Percentiles rank a stretch among this genome's conserved stretches.
Evolutionary conservation across 495 filamentous ascomycete species (phyloP).

Genomic region (Penicillium salamii): DNA sequence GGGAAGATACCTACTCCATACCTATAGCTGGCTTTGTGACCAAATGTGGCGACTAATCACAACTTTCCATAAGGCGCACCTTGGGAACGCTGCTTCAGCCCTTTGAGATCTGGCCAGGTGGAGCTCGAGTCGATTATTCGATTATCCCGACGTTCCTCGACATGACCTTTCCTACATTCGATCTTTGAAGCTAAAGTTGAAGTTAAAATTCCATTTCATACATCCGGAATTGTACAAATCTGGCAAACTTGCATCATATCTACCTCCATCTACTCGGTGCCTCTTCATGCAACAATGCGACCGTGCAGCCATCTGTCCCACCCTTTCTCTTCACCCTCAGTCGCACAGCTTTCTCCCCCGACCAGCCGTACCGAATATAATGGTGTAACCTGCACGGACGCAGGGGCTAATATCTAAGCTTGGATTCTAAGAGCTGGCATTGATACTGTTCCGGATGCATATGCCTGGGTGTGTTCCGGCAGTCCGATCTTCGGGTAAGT

Average conservation of each 20-base stretch:
- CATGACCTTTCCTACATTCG: background rate
- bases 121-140: background rate
- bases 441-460: background rate
- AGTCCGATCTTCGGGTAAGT: background rate
- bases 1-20: too few relatives aligned
- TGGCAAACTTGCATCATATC: background rate
- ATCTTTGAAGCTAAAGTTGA: background rate
- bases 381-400: conserved; percentile 15
- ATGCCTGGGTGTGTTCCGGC: conserved; percentile 1
- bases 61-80: background rate
- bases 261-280: conserved; percentile 3
- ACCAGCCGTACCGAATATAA: conserved; percentile 18
- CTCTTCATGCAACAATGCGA: conserved; percentile 17
- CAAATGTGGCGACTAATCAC: background rate
- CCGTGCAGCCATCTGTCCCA: conserved; percentile 16
- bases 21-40: background rate
- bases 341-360: conserved; percentile 20
- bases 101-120: background rate
- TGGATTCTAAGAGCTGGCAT: background rate
- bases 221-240: background rate
- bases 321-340: conserved; percentile 12
- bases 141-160: background rate
- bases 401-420: conserved; percentile 25
- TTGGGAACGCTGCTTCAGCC: background rate
- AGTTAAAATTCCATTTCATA: background rate